Evolutionary conservation across 352 stramenopile genomes (phyloP).

Genomic region (Pythium coloratum): DNA sequence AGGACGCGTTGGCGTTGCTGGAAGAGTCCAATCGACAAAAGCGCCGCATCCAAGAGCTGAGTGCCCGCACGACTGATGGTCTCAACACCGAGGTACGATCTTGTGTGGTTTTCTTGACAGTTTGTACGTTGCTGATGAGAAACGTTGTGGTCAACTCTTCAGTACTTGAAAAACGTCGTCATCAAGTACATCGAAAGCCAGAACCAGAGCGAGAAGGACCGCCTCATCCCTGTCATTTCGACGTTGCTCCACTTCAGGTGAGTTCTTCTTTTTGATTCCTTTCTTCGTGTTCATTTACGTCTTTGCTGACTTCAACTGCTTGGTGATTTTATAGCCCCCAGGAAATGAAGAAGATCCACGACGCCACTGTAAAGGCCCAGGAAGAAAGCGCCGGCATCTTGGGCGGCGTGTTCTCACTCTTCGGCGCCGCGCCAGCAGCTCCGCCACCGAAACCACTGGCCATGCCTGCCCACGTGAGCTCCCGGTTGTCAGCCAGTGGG

Average conservation of each 20-base stretch:
- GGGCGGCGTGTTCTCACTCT: constrained; percentile 75
- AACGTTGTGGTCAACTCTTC: neutral
- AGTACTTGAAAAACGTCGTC: constrained; percentile 87
- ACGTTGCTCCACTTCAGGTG: constrained; percentile 71
- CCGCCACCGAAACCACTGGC: constrained; percentile 57
- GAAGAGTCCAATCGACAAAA: constrained; percentile 60
- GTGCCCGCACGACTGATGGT: constrained; percentile 35
- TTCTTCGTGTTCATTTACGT: neutral
- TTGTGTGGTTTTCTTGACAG: neutral
- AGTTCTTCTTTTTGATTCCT: neutral
- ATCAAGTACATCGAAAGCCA: constrained; percentile 85
- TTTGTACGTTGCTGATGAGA: neutral
- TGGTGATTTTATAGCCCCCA: constrained; percentile 34
- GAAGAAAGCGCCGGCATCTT: constrained; percentile 50
- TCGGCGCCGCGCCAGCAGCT: constrained; percentile 36
- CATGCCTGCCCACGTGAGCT: constrained; percentile 43
- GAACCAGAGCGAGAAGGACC: constrained; percentile 71
- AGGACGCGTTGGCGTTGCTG: constrained; percentile 49
- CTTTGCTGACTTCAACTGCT: neutral
- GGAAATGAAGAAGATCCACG: constrained; percentile 61
- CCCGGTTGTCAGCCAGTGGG: constrained; percentile 26
- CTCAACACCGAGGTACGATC: constrained; percentile 68
- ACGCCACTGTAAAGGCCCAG: constrained; percentile 38
- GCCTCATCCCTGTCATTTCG: constrained; percentile 77
- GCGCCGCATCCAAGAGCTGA: constrained; percentile 52